A percentile compares a stretch with the other conserved stretches of the same genome.
These are phyloP conservation scores for Cicer chorassanicum DNA, from an alignment of 306 rosid genomes.

Conservation along the genomic window DNA sequence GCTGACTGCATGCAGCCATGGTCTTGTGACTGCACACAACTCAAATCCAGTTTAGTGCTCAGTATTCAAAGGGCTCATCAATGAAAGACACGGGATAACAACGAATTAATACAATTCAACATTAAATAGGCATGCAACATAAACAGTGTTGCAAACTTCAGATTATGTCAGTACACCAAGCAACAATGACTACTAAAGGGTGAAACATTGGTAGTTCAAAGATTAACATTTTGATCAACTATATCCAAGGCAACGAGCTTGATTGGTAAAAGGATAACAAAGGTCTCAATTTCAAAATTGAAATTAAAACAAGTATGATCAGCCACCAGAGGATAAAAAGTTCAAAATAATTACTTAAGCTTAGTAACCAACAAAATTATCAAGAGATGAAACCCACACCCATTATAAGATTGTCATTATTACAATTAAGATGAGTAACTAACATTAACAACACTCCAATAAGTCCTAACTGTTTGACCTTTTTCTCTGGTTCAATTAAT, in stretches of 20 bases:
- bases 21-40: too few species aligned
- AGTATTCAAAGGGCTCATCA: neutral
- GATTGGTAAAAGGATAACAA: conserved; percentile 40
- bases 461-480: neutral
- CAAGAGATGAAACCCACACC: conserved; percentile 21
- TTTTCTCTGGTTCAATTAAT: conserved; percentile 23
- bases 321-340: conserved; percentile 18
- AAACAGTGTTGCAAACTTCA: conserved; percentile 8
- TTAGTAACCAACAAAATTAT: conserved; percentile 21
- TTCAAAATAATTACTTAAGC: conserved; percentile 10
- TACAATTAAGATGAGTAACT: conserved; percentile 1
- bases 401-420: conserved; percentile 16
- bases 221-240: conserved; percentile 22
- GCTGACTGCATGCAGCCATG: too few species aligned
- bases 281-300: conserved; percentile 22
- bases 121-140: neutral
- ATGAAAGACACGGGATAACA: conserved; percentile 2
- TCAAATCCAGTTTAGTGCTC: neutral
- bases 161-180: neutral
- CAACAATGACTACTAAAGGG: conserved; percentile 2
- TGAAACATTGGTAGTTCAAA: conserved; percentile 9
- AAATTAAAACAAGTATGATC: conserved; percentile 18
- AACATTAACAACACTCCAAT: conserved; percentile 23
- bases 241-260: neutral
- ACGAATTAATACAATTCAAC: conserved; percentile 15